These are phyloP conservation scores for Monilinia vaccinii-corymbosi DNA, from an alignment of 2,329 filamentous ascomycete genomes.

Conservation along the genomic window DNA sequence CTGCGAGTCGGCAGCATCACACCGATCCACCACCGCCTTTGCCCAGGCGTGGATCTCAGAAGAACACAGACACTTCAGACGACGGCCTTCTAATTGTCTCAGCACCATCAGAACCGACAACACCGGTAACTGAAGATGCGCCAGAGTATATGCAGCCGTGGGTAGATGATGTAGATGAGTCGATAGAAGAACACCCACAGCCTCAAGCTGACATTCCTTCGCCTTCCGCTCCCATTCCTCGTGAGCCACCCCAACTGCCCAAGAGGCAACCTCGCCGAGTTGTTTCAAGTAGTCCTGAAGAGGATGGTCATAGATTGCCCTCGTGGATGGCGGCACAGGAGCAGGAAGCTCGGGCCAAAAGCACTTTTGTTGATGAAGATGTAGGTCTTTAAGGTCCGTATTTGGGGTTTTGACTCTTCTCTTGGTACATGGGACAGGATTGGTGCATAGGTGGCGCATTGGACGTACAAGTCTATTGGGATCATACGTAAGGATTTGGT, in stretches of 20 bases:
- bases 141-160: conserved; percentile 28
- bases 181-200: conserved; percentile 13
- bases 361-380: conserved; percentile 28
- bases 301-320: conserved; percentile 26
- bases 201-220: not conserved
- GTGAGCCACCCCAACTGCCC: conserved; percentile 17
- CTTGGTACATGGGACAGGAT: not conserved
- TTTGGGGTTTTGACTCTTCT: not conserved
- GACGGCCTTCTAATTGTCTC: conserved; percentile 55
- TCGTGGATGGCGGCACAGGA: conserved; percentile 30
- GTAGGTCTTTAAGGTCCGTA: conserved; percentile 12
- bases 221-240: not conserved
- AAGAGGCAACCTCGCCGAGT: conserved; percentile 21
- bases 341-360: conserved; percentile 29
- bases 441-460: not conserved
- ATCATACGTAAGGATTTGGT: not conserved
- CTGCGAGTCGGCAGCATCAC: conserved; percentile 27
- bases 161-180: conserved; percentile 30
- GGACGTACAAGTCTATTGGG: not conserved
- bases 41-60: conserved; percentile 30
- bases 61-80: conserved; percentile 27
- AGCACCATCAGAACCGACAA: conserved; percentile 52
- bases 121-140: conserved; percentile 36
- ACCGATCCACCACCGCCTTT: conserved; percentile 38
- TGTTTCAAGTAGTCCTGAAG: conserved; percentile 27